Evolutionary conservation across 2,329 filamentous ascomycete species (phyloP).

Genomic region (Camillea tinctor): DNA sequence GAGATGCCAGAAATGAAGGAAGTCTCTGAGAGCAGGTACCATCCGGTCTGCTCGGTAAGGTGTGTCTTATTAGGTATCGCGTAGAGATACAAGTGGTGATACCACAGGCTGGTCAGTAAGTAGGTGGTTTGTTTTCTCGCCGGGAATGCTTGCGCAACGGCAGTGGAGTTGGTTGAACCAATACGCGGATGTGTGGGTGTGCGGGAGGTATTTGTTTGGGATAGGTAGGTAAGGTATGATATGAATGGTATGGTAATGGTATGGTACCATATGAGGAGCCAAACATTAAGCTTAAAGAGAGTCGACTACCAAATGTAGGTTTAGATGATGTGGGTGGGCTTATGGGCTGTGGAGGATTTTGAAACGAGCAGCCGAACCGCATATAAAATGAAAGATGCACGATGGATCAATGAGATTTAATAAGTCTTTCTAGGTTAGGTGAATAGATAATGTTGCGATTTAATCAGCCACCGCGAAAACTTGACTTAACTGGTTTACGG

Average conservation of each 20-base stretch:
- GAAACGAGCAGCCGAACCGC: not conserved
- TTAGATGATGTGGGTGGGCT: not conserved
- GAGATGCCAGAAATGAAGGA: constrained; percentile 10
- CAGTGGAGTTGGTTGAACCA: not conserved
- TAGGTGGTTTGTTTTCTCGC: not conserved
- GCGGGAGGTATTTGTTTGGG: no score
- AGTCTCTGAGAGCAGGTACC: constrained; percentile 1
- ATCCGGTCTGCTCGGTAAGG: constrained; percentile 4
- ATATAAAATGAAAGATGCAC: not conserved
- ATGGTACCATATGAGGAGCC: not conserved
- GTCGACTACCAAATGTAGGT: no score
- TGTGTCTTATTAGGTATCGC: constrained; percentile 8
- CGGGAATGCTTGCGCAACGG: not conserved
- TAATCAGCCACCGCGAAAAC: not conserved
- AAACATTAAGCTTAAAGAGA: no score
- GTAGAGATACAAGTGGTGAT: not conserved
- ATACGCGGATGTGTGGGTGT: not conserved
- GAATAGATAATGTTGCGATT: not conserved
- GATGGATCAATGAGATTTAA: not conserved
- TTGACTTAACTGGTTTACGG: not conserved
- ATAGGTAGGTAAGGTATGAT: no score
- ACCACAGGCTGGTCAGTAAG: not conserved
- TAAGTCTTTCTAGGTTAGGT: not conserved
- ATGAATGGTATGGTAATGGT: not conserved
- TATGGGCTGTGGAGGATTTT: not conserved